Percentiles rank a stretch among this genome's conserved stretches.
Conservation (phyloP, 2,329 filamentous ascomycete genomes). For the Fusarium sp. region DNA sequence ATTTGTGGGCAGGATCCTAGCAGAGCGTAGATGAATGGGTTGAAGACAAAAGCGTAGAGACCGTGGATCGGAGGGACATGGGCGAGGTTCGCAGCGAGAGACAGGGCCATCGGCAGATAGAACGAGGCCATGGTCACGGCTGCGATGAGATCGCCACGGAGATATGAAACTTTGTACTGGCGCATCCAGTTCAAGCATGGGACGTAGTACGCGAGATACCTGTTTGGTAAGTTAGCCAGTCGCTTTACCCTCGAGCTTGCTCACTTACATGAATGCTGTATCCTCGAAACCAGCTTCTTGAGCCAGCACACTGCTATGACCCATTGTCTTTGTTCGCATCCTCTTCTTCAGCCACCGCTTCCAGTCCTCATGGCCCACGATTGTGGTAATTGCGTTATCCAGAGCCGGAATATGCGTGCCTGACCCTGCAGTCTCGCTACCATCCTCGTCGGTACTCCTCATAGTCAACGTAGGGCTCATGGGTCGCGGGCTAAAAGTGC, state of each 20-base stretch:
- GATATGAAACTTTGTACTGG: slow-evolving; percentile 85
- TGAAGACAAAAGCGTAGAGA: slow-evolving; percentile 93
- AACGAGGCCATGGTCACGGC: slow-evolving; percentile 98
- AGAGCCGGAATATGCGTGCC: slow-evolving; percentile 53
- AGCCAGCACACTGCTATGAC: slow-evolving; percentile 78
- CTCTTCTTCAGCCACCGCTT: slow-evolving; percentile 63
- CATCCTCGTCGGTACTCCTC: slow-evolving; percentile 48
- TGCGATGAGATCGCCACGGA: slow-evolving; percentile 87
- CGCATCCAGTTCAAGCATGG: slow-evolving; percentile 91
- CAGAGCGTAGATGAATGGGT: slow-evolving; percentile 89
- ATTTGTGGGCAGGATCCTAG: slow-evolving; percentile 93
- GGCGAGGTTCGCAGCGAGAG: slow-evolving; percentile 89
- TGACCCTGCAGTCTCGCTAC: slow-evolving; percentile 51
- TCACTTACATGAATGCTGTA: slow-evolving; percentile 77
- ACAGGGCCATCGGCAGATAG: slow-evolving; percentile 97
- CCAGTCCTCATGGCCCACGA: slow-evolving; percentile 60
- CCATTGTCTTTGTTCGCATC: slow-evolving; percentile 75
- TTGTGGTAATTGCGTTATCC: slow-evolving; percentile 56
- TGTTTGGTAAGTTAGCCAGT: slow-evolving; percentile 51
- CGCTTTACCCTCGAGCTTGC: neutral
- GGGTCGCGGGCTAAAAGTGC: slow-evolving; percentile 79
- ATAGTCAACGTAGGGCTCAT: slow-evolving; percentile 59
- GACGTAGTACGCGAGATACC: slow-evolving; percentile 93
- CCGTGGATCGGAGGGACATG: slow-evolving; percentile 95
- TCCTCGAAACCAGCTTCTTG: slow-evolving; percentile 80